Base-by-base conservation (phyloP, 192 early-diverging fungal genomes). In the Thoreauomyces humboldtii region DNA sequence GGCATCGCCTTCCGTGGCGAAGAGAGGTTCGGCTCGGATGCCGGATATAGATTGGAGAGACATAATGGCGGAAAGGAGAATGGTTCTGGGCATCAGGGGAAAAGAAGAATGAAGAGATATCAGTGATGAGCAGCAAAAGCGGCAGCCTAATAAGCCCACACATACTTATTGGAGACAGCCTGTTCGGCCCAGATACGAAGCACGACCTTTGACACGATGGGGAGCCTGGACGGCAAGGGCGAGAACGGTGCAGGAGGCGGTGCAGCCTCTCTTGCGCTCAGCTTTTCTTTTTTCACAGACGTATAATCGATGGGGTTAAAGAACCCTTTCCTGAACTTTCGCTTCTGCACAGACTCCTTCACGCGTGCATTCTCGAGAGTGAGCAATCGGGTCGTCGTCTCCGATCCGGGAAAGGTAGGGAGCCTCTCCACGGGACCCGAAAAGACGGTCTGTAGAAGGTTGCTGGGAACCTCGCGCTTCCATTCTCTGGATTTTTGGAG, bases 21-120 rank as follows among this genome's bases (percentile, higher is more conserved):
- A 91, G 41, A 94, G 72, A 14, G 96, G 79, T 58, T 89, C 86
- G 9, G 90, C 90, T 21, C 86, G 80, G 33, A 80, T 74, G 19
- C 91, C 95, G 2, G 93, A 91, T 33, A 99, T 89, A 38, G 84
- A 75, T 72, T 96, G 92, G 36, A 99, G 79, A 0, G 90, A 89
- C 88, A 96, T 92, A 50, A 99, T 76, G 7, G 92, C 95, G 47
- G 88, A 86, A 43, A 99, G 77, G 27, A 99, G 77, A 38, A 80
- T 60, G 36, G 66, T 68, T 66, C 81, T 82, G 35, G 15, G 21
- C 1, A 9, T 34, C 15, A 3, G 4, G 1, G 46, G 1, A 65
- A 37, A 24, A 67, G 17, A 69, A 69, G 15, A 7, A 9, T 11
- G 11, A 57, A 21, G 22, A 25, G 0, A 41, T 9, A 41, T 41